Evolutionary conservation across 2,329 filamentous ascomycete species (phyloP), one percentile per base, ranked within the genome.

Genomic region (Drechslera avenae): DNA sequence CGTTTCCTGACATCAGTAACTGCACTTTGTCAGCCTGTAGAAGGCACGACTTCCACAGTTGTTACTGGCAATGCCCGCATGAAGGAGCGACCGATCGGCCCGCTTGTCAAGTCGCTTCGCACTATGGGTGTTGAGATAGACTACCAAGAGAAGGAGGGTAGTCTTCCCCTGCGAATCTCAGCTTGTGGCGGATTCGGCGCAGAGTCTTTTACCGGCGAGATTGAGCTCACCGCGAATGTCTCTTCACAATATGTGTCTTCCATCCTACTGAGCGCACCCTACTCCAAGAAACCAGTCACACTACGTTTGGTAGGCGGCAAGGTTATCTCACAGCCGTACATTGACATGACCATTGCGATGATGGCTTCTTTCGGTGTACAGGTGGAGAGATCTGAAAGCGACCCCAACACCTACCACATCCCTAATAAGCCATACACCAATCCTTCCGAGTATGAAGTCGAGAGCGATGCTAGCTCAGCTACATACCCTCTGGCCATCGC

Each of bases 161-260:
- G 92, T 71, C 79, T 99, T 34, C 94, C 94, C 0, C 77, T 99
- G 10, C 85, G 86, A 51, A 88, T 99, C 42, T 83, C 87, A 55
- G 91, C 94, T 4, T 72, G 70, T 31, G 64, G 70, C 4, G 72
- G 68, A 4, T 75, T 74, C 37, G 88, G 89, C 18, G 87, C 86
- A 39, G 93, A 92, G 3, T 88, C 54, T 0, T 73, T 73, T 48
- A 64, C 92, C 47, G 94, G 94, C 31, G 81, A 88, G 21, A 97
- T 99, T 63, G 89, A 96, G 71, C 82, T 99, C 49, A 91, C 92
- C 9, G 94, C 94, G 1, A 97, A 94, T 34, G 89, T 97, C 13
- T 99, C 94, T 7, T 97, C 94, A n/a, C 94, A 99, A 76, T 99
- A 97, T 69, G 94, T 99, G 31, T 97, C 94, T 0, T 97, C 93